Base-by-base conservation (phyloP, 1,284 basidiomycete genomes). In the Thecaphora frezii region DNA sequence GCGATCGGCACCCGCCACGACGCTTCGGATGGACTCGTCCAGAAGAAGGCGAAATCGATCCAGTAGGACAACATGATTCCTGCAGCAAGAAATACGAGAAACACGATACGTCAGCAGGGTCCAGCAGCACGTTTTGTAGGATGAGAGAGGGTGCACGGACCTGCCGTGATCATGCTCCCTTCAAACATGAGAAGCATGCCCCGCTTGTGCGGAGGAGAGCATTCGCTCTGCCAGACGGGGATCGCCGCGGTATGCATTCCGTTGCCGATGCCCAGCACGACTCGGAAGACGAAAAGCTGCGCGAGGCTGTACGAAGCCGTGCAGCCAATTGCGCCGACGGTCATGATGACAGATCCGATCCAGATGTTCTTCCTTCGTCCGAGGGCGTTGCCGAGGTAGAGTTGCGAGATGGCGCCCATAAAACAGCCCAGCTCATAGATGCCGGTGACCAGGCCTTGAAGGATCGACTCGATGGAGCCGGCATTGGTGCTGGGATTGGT, bases 221-320 rank as follows among this genome's bases (percentile, higher is more conserved):
- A 74, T 44, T 77, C 75, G 36, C 53, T 56, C 49, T 77, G 75
- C 75, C 75, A 77, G 23, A 73, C 69, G 3, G 75, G 75, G 26
- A 77, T 77, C n/a, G 75, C 76, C 2, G 75, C 71, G 2, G 75
- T 77, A 54, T 77, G 72, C 66, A 76, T 76, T 9, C 75, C 75
- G 54, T 77, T 77, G 8, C 75, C 75, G 22, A 77, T 69, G 18
- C 75, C 75, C 23, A 69, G 60, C 25, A 77, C 58, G 42, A 77
- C 65, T 44, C 75, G 74, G 42, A 68, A 74, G 36, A 71, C 70
- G 49, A 74, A 73, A 14, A 77, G 64, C 58, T 65, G 52, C 10
- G 60, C 69, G 14, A 75, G 46, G 22, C 48, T 60, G 58, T 62
- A 67, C 24, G 69, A 60, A 28, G 70, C 58, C 16, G 56, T 51